A percentile compares a stretch with the other conserved stretches of the same genome.
Conservation (phyloP, 2,329 filamentous ascomycete genomes). For the Aspergillus texensis region DNA sequence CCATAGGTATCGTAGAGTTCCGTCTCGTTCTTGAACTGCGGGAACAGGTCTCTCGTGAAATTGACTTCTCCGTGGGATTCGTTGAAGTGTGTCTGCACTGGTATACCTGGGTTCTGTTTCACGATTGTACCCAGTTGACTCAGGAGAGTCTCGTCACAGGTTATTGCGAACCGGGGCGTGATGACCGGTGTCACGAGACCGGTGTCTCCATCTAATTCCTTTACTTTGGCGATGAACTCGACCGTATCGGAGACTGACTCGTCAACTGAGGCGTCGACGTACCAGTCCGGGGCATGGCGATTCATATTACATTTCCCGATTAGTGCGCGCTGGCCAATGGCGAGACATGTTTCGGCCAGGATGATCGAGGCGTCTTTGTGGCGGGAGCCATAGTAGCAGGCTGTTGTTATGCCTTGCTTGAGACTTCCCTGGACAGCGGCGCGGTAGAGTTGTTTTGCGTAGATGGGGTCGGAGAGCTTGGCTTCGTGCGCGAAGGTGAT, state of each 20-base stretch:
- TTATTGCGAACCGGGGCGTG: conserved; percentile 65
- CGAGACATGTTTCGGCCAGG: conserved; percentile 36
- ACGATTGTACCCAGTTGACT: conserved; percentile 59
- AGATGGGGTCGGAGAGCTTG: conserved; percentile 57
- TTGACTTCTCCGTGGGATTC: conserved; percentile 64
- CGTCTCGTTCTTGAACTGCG: conserved; percentile 58
- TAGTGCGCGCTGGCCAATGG: conserved; percentile 37
- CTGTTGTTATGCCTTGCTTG: conserved; percentile 51
- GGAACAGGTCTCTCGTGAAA: conserved; percentile 59
- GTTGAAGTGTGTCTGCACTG: conserved; percentile 70
- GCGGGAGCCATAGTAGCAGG: conserved; percentile 39
- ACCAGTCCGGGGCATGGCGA: conserved; percentile 53
- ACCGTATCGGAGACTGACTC: conserved; percentile 55
- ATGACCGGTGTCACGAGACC: conserved; percentile 54
- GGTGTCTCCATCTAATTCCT: conserved; percentile 45
- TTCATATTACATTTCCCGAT: conserved; percentile 44
- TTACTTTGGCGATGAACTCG: conserved; percentile 54
- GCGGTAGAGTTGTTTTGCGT: conserved; percentile 57
- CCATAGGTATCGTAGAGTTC: conserved; percentile 62
- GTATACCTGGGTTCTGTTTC: conserved; percentile 49
- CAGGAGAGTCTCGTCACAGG: conserved; percentile 59
- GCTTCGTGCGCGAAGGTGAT: conserved; percentile 68
- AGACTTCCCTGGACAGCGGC: conserved; percentile 61
- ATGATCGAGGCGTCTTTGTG: conserved; percentile 35
- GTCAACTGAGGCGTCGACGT: conserved; percentile 51